These are phyloP conservation scores for Eucalyptus polyanthemos DNA, from an alignment of 345 rosid genomes.

Conservation along the genomic window DNA sequence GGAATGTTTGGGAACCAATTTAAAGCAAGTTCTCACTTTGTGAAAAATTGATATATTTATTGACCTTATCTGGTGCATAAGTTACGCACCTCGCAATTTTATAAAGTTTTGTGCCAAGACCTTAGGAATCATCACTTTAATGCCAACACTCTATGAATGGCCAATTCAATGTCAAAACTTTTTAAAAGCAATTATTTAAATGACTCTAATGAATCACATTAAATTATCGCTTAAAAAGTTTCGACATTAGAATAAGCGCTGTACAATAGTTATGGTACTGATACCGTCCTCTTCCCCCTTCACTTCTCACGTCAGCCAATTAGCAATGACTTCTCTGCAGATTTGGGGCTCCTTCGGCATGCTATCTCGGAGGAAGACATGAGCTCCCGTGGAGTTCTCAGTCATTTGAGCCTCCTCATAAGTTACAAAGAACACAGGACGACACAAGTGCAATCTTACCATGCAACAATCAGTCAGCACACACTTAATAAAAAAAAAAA, in stretches of 20 bases:
- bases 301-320: background rate
- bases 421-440: background rate
- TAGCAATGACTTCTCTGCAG: background rate
- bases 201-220: rapidly evolving
- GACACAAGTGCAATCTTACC: background rate
- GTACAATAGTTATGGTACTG: rapidly evolving
- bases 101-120: background rate
- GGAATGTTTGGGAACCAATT: background rate
- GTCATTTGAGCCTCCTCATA: background rate
- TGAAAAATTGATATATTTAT: background rate
- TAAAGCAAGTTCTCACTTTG: background rate
- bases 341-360: background rate
- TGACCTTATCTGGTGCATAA: background rate
- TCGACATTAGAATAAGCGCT: rapidly evolving
- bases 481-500: background rate
- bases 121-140: background rate
- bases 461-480: background rate
- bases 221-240: background rate
- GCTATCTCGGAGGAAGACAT: background rate
- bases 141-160: background rate
- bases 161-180: background rate
- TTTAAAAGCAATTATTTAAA: background rate
- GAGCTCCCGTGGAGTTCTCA: background rate
- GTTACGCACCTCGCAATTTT: background rate
- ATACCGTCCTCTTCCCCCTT: background rate